Base-by-base conservation (phyloP, 1,284 basidiomycete species). In the Melampsora abietis-canadensis region DNA sequence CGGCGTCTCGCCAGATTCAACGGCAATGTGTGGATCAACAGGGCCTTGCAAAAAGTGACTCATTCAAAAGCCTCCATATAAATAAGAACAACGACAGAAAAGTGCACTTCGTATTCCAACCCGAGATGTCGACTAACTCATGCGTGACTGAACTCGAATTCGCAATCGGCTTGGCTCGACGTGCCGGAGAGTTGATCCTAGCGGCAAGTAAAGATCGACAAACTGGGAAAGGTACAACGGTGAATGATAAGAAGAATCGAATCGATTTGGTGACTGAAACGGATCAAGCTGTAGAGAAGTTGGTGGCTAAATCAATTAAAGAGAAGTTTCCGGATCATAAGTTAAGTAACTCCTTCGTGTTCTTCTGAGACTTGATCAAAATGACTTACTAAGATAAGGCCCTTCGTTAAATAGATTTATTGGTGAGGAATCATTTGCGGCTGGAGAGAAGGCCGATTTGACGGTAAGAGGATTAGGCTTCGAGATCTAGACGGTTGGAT, bases 231-330 rank as follows among this genome's bases (percentile, higher is more conserved):
- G 61, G 61, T 10, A 30, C 59, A n/a, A 48, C 68, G 44, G n/a
- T 92, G 68, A 87, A 87, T 78, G 89, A 92, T 85, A 95, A 94
- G 86, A 90, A 90, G 82, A 94, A 94, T 81, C 88, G 91, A 10
- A 92, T 93, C 19, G 92, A 94, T 83, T 82, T 83, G 76, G 95
- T 98, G n/a, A 98, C 95, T 0, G 91, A 97, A 83, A 96, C 92
- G 80, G 94, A 98, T 83, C 91, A 96, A 76, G 88, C 86, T 48
- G 93, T 96, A 15, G 94, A 98, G 82, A 88, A 91, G 77, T 85
- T 94, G 72, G 90, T 97, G 62, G 88, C 88, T 81, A 81, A 85
- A 68, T 86, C 88, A 81, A 88, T 97, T 76, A 83, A 84, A 44
- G 82, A 83, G 34, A 84, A 84, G 64, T 96, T 91, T 82, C 92